Base-by-base conservation (phyloP, 2,329 filamentous ascomycete genomes). In the Amauroascus niger region DNA sequence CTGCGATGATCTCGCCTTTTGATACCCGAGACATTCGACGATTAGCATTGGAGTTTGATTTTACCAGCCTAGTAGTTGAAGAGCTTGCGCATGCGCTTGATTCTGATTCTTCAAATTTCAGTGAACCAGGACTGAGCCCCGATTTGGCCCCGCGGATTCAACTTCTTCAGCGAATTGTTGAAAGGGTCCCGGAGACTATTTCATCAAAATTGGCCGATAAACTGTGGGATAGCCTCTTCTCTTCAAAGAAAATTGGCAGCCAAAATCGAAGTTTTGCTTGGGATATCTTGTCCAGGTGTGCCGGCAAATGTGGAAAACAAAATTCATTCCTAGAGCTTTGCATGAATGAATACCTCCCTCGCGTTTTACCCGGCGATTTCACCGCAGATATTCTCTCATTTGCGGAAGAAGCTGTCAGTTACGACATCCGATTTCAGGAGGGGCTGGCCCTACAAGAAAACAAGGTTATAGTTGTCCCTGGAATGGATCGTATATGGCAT, bases 401-500 rank as follows among this genome's bases (percentile, higher is more conserved):
- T 59, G 69, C 69, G 3, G 70, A 74, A 52, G 66, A 72, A 41
- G 63, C 68, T 1, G 63, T 73, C 22, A 61, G 67, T 6, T 72
- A 75, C 35, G 71, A 78, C 22, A 82, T 84, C 56, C 68, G 76
- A 1, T 85, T 84, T 60, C 59, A 77, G 74, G 57, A 78, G 68
- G 59, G 79, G 71, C 24, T 74, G 79, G 41, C 62, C 13, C 64
- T 67, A 14, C 58, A 57, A 7, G 70, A 71, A 30, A 57, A 69
- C 48, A 67, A 73, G 45, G 65, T 73, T 26, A 64, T 74, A n/a
- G 60, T 63, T n/a, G 67, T 75, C 48, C 72, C 75, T 3, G 75
- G 76, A 6, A 73, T 75, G 58, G 86, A 93, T 60, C 79, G 89
- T 54, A 73, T 95, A n/a, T 95, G 90, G 90, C 80, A 82, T 22